These are phyloP conservation scores for Aureobasidium sp. DNA, from an alignment of 2,329 filamentous ascomycete species.

Conservation along the genomic window DNA sequence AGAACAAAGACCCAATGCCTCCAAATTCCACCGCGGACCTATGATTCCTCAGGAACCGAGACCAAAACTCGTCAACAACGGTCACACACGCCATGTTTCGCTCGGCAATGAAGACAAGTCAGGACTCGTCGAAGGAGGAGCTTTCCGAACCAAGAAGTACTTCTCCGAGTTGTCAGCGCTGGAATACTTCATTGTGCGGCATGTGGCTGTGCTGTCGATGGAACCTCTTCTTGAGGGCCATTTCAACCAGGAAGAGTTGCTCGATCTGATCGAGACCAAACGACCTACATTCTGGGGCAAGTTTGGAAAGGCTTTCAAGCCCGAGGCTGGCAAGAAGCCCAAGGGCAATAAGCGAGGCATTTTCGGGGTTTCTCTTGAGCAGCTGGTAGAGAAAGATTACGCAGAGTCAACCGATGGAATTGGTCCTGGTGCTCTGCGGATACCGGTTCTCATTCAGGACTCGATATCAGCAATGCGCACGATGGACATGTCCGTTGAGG, in stretches of 20 bases:
- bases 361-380: conserved; percentile 82
- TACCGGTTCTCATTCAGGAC: conserved; percentile 93
- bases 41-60: conserved; percentile 59
- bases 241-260: conserved; percentile 88
- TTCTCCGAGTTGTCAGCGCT: conserved; percentile 93
- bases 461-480: conserved; percentile 90
- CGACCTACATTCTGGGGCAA: conserved; percentile 98
- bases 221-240: conserved; percentile 83
- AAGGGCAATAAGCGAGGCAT: conserved; percentile 83
- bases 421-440: conserved; percentile 79
- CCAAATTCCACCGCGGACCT: conserved; percentile 66
- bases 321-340: conserved; percentile 56
- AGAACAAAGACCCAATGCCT: conserved; percentile 76
- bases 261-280: conserved; percentile 85
- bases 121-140: conserved; percentile 30
- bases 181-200: conserved; percentile 95
- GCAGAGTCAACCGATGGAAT: conserved; percentile 97
- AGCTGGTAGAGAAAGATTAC: conserved; percentile 85
- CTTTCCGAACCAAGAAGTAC: conserved; percentile 65
- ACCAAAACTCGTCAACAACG: conserved; percentile 52
- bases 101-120: conserved; percentile 46
- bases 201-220: conserved; percentile 91
- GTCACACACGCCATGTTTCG: conserved; percentile 62
- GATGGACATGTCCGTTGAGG: conserved; percentile 98
- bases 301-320: conserved; percentile 79